phyloP scores from a whole-genome alignment of 2,329 filamentous ascomycete genomes.

The Aspergillus sp. region DNA sequence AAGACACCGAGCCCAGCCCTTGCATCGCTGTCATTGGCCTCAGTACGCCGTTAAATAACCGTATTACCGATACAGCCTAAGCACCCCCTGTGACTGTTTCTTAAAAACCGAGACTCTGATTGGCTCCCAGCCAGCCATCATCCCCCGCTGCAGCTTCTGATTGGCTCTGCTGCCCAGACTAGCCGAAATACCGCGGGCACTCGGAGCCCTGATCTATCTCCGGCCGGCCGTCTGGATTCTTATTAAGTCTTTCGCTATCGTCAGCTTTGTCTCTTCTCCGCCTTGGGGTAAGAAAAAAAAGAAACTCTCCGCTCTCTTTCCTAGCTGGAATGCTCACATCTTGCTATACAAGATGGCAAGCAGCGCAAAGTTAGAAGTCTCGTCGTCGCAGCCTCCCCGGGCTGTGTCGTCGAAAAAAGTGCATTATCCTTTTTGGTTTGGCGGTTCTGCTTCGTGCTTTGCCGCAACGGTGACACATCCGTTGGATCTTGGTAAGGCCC shows the following conservation, averaged over 20 bases:
- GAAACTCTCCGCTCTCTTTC: slow-evolving; percentile 5
- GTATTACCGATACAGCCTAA: slow-evolving; percentile 11
- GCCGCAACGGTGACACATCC: slow-evolving; percentile 91
- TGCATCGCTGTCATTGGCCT: no score
- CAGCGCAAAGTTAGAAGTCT: slow-evolving; percentile 26
- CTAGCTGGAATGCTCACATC: slow-evolving; percentile 13
- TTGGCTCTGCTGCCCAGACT: slow-evolving; percentile 1
- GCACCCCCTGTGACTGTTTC: no score
- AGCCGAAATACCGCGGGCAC: slow-evolving; percentile 13
- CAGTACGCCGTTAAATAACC: not conserved
- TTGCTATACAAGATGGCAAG: slow-evolving; percentile 29
- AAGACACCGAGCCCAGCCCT: not conserved
- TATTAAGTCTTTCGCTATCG: not conserved
- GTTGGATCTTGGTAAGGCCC: slow-evolving; percentile 72
- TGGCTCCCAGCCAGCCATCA: slow-evolving; percentile 11
- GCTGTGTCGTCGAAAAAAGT: slow-evolving; percentile 29
- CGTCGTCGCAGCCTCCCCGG: slow-evolving; percentile 15
- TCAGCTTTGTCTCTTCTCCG: not conserved
- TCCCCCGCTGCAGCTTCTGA: no score
- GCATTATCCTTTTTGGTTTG: slow-evolving; percentile 89
- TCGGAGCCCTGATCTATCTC: slow-evolving; percentile 32
- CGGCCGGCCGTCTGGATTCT: slow-evolving; percentile 6
- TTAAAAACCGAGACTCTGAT: slow-evolving; percentile 28
- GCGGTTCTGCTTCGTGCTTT: slow-evolving; percentile 87
- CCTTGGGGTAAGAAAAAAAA: not conserved